Conservation (phyloP, 331 rosid genomes). For the Malus hybrid region DNA sequence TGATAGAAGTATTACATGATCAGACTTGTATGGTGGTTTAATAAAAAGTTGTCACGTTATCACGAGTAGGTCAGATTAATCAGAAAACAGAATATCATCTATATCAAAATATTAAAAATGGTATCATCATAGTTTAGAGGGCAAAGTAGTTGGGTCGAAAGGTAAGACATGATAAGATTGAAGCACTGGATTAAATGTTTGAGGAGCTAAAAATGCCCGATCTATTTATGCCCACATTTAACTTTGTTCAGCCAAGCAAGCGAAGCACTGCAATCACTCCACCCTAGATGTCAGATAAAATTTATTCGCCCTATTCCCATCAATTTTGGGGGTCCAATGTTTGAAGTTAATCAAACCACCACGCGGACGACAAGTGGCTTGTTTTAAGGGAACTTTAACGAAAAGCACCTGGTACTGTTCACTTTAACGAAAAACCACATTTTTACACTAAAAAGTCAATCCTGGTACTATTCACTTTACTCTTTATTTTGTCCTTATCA, state of each 20-base stretch:
- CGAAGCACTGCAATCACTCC: background rate
- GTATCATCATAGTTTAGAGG: background rate
- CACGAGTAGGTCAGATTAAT: no score
- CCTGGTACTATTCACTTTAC: no score
- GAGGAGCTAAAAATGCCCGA: background rate
- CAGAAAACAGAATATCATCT: background rate
- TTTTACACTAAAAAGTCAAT: no score
- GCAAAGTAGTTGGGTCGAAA: constrained; percentile 17
- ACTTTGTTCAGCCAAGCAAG: constrained; percentile 13
- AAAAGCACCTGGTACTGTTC: no score
- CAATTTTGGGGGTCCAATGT: constrained; percentile 9
- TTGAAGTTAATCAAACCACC: constrained; percentile 1
- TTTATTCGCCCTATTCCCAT: background rate
- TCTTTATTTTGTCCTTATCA: no score
- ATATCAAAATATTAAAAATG: background rate
- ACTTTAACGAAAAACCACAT: no score
- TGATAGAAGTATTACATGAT: no score
- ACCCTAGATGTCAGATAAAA: background rate
- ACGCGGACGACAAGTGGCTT: background rate
- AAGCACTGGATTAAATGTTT: constrained; percentile 9
- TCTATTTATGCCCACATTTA: background rate
- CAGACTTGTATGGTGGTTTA: no score
- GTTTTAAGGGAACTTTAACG: no score
- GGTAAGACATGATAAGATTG: background rate
- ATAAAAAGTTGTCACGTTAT: no score